Base-by-base conservation (phyloP, 805 yeast genomes). In the Pichia pseudocactophila region DNA sequence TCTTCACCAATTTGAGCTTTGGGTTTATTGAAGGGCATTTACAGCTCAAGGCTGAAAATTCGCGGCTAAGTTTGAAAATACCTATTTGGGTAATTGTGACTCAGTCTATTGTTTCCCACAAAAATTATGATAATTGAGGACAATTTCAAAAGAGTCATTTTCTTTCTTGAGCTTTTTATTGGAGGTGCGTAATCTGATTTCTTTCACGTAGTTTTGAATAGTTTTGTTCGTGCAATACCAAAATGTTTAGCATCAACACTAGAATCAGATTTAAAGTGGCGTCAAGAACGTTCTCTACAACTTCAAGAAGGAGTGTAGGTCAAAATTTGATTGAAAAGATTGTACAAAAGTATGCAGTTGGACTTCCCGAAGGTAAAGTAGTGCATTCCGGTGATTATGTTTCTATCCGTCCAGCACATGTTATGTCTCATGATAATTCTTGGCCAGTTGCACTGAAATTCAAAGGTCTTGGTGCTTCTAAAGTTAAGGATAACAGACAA, bases 361-460 rank as follows among this genome's bases (percentile, higher is more conserved):
- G 90, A 3, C 62, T 86, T 36, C 77, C 92, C 18, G 56, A 70
- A n/a, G 80, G 77, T 26, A 90, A 92, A 60, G 59, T 68, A 42
- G 96, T 92, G 30, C 79, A 70, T 54, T 72, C 86, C 37, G 98
- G 97, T 12, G 99, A 92, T 66, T 92, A 89, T 65, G 97, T 94
- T 40, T 78, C 96, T 2, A 90, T 92, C 58, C 74, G 70, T 55
- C 99, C 99, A 3, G 90, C 95, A 3, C 95, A 92, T 67, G 94
- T 97, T 63, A 92, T 92, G 99, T 87, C 97, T 13, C 99, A 92
- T 63, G 99, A 92, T 64, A 92, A 92, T 65, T 82, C 97, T 35
- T 94, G 99, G 98, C 99, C 99, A 1, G 97, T 92, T 15, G 98
- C 98, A 1, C 72, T 90, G 58, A 92, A 92, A 66, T 92, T 92